These are phyloP conservation scores for Chrysopogon serrulatus DNA, from an alignment of 176 grass and related monocot species.

Conservation along the genomic window DNA sequence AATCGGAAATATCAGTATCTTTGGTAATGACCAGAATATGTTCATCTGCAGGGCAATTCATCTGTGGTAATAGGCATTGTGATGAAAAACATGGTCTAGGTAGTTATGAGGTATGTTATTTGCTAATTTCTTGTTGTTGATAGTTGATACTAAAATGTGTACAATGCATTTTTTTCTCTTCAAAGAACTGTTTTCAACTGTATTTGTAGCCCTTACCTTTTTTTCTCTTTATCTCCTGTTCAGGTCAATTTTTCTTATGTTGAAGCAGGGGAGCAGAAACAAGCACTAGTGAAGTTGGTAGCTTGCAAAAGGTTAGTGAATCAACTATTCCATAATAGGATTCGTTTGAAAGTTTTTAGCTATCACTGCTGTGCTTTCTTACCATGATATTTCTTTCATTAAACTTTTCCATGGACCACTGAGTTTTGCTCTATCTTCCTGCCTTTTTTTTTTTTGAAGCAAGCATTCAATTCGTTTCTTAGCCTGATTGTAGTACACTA, in stretches of 20 bases:
- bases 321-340: neutral
- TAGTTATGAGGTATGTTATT: conserved; percentile 80
- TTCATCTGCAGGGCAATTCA: conserved; percentile 64
- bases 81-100: conserved; percentile 62
- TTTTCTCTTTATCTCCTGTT: neutral
- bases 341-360: neutral
- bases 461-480: conserved; percentile 5
- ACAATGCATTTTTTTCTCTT: neutral
- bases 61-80: conserved; percentile 84
- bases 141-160: neutral
- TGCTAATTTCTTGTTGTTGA: neutral
- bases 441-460: conserved; percentile 3
- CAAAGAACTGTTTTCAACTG: neutral
- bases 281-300: conserved; percentile 91
- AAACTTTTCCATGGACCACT: neutral
- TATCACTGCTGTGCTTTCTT: neutral
- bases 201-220: neutral
- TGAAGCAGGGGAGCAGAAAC: conserved; percentile 85
- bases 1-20: neutral
- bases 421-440: neutral
- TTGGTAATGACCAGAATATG: neutral
- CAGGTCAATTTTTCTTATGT: conserved; percentile 94
- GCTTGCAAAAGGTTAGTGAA: conserved; percentile 73
- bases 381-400: neutral
- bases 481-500: conserved; percentile 36